Evolutionary conservation across 2,329 filamentous ascomycete genomes (phyloP).

Genomic region (Pseudopithomyces chartarum): DNA sequence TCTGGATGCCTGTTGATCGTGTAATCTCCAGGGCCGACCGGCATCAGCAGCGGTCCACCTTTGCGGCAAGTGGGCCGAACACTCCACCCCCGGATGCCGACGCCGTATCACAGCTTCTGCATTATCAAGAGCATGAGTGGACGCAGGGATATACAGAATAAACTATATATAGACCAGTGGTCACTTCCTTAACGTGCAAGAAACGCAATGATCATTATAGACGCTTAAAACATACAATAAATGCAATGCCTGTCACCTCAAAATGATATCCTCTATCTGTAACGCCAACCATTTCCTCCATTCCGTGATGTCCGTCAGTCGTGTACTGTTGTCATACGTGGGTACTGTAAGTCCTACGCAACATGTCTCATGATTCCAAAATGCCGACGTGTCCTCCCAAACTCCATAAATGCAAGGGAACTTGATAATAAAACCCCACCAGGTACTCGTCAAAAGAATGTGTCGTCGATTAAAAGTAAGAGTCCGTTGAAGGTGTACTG

Average conservation of each 20-base stretch:
- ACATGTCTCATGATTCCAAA: background rate
- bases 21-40: background rate
- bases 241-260: background rate
- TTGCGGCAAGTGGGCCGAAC: background rate
- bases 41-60: constrained; percentile 1
- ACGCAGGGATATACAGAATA: background rate
- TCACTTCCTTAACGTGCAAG: background rate
- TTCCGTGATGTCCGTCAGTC: too few species aligned
- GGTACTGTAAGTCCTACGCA: too few species aligned
- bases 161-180: background rate
- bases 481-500: constrained; percentile 1
- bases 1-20: constrained; percentile 1
- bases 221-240: too few species aligned
- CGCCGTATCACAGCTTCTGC: background rate
- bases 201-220: too few species aligned
- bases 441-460: background rate
- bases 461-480: background rate
- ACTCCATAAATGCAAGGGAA: constrained; percentile 1
- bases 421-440: background rate
- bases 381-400: background rate
- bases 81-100: background rate
- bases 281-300: background rate
- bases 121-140: background rate
- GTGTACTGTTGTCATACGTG: too few species aligned
- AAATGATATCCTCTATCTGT: background rate